phyloP scores from a whole-genome alignment of 1,284 basidiomycete species.

The Testicularia cyperi region DNA sequence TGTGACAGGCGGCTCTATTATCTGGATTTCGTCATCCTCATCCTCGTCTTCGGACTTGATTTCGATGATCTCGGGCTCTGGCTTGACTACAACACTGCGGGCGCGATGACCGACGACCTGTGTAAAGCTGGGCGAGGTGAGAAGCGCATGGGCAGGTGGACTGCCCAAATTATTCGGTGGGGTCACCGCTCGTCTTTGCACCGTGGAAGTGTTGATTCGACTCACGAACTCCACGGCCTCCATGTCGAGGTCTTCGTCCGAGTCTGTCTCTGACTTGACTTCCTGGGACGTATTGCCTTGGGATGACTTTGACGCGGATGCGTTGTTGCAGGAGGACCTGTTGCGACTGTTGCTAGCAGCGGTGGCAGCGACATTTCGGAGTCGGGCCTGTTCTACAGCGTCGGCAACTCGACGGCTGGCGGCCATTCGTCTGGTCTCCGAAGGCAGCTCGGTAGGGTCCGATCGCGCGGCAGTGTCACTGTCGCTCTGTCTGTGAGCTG shows the following conservation, averaged over 20 bases:
- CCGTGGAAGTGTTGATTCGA: too few relatives aligned
- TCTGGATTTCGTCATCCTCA: conserved; percentile 18
- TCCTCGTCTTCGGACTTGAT: conserved; percentile 41
- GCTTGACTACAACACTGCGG: conserved; percentile 1
- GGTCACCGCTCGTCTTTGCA: too few relatives aligned
- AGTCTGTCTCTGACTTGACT: conserved; percentile 4
- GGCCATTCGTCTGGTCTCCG: conserved; percentile 25
- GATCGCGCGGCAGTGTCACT: background rate
- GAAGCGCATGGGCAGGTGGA: too few relatives aligned
- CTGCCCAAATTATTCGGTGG: too few relatives aligned
- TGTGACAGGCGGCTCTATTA: too few relatives aligned
- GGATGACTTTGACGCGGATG: too few relatives aligned
- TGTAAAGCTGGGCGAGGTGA: conserved; percentile 8
- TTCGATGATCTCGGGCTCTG: conserved; percentile 23
- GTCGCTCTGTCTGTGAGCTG: background rate
- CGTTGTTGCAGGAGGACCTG: too few relatives aligned
- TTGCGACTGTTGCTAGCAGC: too few relatives aligned
- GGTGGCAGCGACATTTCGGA: too few relatives aligned
- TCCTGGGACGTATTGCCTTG: too few relatives aligned
- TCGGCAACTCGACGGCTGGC: conserved; percentile 22
- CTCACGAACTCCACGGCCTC: too few relatives aligned
- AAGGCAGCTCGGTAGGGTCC: conserved; percentile 29
- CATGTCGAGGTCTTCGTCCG: conserved; percentile 2
- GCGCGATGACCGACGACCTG: background rate
- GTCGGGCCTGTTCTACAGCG: conserved; percentile 22